Percentiles rank a stretch among this genome's conserved stretches.
phyloP scores from a whole-genome alignment of 2,329 filamentous ascomycete genomes.

The Nannizziopsis arthrosporioides region DNA sequence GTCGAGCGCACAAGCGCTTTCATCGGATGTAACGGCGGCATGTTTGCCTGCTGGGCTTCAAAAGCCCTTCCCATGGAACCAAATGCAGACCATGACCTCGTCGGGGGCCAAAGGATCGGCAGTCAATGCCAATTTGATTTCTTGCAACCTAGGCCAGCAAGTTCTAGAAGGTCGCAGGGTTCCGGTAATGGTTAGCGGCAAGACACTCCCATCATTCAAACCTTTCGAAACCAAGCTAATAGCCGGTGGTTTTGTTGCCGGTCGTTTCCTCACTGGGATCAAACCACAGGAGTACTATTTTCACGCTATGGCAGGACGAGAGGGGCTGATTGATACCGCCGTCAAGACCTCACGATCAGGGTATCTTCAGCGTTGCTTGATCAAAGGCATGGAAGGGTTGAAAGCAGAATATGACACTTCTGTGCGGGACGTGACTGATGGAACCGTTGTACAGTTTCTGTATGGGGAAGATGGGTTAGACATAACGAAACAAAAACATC shows the following conservation, averaged over 20 bases:
- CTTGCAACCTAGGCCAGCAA: conserved; percentile 93
- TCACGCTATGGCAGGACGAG: conserved; percentile 97
- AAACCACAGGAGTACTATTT: conserved; percentile 98
- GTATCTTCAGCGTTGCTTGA: conserved; percentile 89
- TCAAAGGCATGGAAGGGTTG: conserved; percentile 96
- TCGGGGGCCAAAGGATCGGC: conserved; percentile 87
- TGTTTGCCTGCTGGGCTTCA: conserved; percentile 74
- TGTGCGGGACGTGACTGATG: conserved; percentile 77
- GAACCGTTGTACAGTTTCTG: conserved; percentile 83
- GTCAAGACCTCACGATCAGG: conserved; percentile 97
- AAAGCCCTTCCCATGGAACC: conserved; percentile 90
- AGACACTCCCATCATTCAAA: conserved; percentile 86
- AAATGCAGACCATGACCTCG: conserved; percentile 98
- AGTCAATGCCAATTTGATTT: conserved; percentile 96
- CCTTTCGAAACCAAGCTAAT: conserved; percentile 81
- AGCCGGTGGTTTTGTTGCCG: conserved; percentile 85
- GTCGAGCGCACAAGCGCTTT: conserved; percentile 55
- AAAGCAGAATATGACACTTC: conserved; percentile 87
- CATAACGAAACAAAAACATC: conserved; percentile 83
- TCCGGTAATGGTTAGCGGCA: conserved; percentile 94
- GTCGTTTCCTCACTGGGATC: conserved; percentile 95
- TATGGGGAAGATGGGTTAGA: conserved; percentile 96
- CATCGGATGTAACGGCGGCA: conserved; percentile 61
- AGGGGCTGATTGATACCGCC: conserved; percentile 96
- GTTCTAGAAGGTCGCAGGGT: conserved; percentile 90